Base-by-base conservation (phyloP, 1,284 basidiomycete species). In the Mycena sp. region DNA sequence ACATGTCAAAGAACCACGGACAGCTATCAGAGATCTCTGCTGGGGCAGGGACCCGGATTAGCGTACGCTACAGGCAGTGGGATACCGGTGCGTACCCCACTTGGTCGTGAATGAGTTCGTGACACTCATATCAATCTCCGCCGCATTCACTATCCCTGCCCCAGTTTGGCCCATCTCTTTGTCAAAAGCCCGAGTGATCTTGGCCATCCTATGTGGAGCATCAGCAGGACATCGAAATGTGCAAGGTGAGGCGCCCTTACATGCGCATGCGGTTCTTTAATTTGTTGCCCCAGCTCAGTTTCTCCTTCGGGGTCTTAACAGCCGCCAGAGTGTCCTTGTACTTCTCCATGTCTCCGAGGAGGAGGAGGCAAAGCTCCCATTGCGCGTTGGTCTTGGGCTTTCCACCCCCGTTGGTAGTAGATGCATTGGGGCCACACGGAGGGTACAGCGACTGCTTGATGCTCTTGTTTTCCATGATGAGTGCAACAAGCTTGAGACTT, bases 1-100 rank as follows among this genome's bases (percentile, higher is more conserved):
- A 35, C 58, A 64, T 56, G 10, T 56, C 32, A 19, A 50, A 65
- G 53, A 35, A 65, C 63, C 63, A 65, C 7, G 63, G 63, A 17
- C 19, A 37, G 17, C 4, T 12, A 4, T 30, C 29, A 17, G 10
- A 3, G 26, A 62, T 62, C 26, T 54, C 46, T 3, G 14, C 60
- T 62, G 9, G 3, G 4, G 35, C 14, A 11, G 23, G 44, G n/a
- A n/a, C n/a, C n/a, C 23, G 23, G 3, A 19, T 19, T 3, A 28
- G 25, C 19, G n/a, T 12, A 17, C 9, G 32, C 23, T 28, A 6
- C 12, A 51, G 14, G 32, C 41, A 14, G 12, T 7, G 7, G 2
- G 21, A n/a, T 40, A 53, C 1, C 11, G 32, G n/a, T 49, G 17
- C 58, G 12, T n/a, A 59, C 58, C 49, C 58, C 58, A 59, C 58